A percentile compares a stretch with the other conserved stretches of the same genome.
Conservation (phyloP, 768 basidiomycete genomes). For the Leccinellum rugosiceps region DNA sequence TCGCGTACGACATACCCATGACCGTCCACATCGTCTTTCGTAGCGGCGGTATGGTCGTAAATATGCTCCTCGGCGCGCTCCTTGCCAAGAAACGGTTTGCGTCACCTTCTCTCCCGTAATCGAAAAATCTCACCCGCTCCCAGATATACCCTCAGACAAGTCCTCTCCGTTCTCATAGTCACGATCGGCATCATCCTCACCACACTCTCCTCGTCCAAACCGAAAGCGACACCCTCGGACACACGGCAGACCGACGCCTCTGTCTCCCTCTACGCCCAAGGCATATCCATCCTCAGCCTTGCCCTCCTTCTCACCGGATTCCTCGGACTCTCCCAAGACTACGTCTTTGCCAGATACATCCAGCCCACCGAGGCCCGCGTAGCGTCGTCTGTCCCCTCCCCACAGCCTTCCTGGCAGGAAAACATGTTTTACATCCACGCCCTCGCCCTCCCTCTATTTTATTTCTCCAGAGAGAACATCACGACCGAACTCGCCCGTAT, state of each 20-base stretch:
- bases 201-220: conserved; percentile 68
- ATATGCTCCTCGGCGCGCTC: conserved; percentile 76
- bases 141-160: conserved; percentile 63
- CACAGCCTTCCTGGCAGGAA: conserved; percentile 70
- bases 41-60: conserved; percentile 81
- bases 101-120: conserved; percentile 20
- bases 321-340: conserved; percentile 83
- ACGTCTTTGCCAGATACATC: conserved; percentile 58
- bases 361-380: conserved; percentile 21
- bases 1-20: conserved; percentile 85
- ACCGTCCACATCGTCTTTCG: conserved; percentile 92
- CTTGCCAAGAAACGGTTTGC: conserved; percentile 57
- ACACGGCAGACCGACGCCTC: neutral
- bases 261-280: conserved; percentile 51
- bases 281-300: conserved; percentile 68
- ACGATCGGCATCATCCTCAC: conserved; percentile 77
- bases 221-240: conserved; percentile 12
- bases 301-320: conserved; percentile 80
- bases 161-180: conserved; percentile 75
- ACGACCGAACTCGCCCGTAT: conserved; percentile 17
- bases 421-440: conserved; percentile 90
- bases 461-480: conserved; percentile 55
- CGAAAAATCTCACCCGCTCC: conserved; percentile 3
- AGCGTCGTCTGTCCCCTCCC: conserved; percentile 12
- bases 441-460: conserved; percentile 75